A percentile compares a stretch with the other conserved stretches of the same genome.
phyloP scores from a whole-genome alignment of 371 early-diverging fungal species.

The Rhizopus microsporus region DNA sequence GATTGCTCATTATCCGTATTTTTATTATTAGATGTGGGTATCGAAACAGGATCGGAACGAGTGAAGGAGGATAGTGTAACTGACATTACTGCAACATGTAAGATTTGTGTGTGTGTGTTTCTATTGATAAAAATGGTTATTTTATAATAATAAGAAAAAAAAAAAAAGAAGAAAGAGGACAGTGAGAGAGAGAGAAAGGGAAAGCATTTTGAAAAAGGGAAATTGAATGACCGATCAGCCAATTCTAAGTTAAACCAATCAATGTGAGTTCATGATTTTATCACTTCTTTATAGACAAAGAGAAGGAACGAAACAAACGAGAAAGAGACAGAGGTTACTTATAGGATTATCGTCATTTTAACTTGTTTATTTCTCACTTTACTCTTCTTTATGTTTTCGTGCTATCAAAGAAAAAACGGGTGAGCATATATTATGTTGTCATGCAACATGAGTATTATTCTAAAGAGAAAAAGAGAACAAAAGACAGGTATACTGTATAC shows the following conservation, averaged over 20 bases:
- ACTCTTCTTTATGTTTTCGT: too few relatives aligned
- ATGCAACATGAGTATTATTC: too few relatives aligned
- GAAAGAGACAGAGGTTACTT: too few relatives aligned
- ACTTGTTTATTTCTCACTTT: too few relatives aligned
- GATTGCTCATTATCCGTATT: conserved; percentile 19
- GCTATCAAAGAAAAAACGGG: too few relatives aligned
- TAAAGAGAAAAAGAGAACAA: too few relatives aligned
- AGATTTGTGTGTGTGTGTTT: background rate
- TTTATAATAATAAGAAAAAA: background rate
- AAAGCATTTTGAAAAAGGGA: conserved; percentile 1
- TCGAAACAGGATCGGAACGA: conserved; percentile 30
- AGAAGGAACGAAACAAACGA: too few relatives aligned
- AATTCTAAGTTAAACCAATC: background rate
- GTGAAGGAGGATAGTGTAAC: conserved; percentile 30
- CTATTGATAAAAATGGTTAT: background rate
- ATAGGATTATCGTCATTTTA: too few relatives aligned
- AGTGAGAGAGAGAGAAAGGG: conserved; percentile 15
- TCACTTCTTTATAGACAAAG: too few relatives aligned
- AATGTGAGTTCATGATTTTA: too few relatives aligned
- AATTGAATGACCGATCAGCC: background rate
- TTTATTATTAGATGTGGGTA: conserved; percentile 27
- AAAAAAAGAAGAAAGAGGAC: conserved; percentile 7
- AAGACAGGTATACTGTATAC: too few relatives aligned
- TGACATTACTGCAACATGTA: conserved; percentile 13
- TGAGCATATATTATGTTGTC: too few relatives aligned